Conservation (phyloP, 192 early-diverging fungal genomes). For the Umbelopsis sp. region DNA sequence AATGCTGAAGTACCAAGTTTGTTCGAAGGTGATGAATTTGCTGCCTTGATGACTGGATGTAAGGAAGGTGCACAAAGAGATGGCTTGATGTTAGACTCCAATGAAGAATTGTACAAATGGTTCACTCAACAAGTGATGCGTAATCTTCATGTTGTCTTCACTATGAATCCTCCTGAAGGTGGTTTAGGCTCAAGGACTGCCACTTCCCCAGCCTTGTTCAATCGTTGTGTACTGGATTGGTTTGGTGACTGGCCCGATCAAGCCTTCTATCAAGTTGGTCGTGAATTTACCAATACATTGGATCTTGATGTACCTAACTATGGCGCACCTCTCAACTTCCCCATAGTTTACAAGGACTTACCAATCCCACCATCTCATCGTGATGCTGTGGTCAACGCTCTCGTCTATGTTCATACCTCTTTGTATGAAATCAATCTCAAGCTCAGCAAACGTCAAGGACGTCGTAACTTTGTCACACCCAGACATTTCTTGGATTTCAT, state of each 20-base stretch:
- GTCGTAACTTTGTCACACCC: slow-evolving; percentile 90
- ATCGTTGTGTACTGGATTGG: slow-evolving; percentile 99
- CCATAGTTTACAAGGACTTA: slow-evolving; percentile 74
- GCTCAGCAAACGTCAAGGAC: slow-evolving; percentile 79
- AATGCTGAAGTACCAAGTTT: slow-evolving; percentile 99
- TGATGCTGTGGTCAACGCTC: slow-evolving; percentile 85
- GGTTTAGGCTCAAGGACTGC: slow-evolving; percentile 91
- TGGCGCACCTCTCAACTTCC: slow-evolving; percentile 70
- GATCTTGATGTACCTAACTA: slow-evolving; percentile 83
- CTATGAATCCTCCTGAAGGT: slow-evolving; percentile 98
- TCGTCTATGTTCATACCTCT: slow-evolving; percentile 92
- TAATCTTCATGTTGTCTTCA: slow-evolving; percentile 99
- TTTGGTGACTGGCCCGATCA: slow-evolving; percentile 99
- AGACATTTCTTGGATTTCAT: slow-evolving; percentile 99
- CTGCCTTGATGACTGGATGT: slow-evolving; percentile 91
- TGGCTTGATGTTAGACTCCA: slow-evolving; percentile 90
- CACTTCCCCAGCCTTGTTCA: slow-evolving; percentile 99
- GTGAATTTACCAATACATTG: slow-evolving; percentile 89
- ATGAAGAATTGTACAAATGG: slow-evolving; percentile 97
- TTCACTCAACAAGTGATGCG: slow-evolving; percentile 95
- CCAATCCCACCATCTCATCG: slow-evolving; percentile 74
- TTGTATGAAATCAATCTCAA: slow-evolving; percentile 84
- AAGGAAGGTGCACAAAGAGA: slow-evolving; percentile 94
- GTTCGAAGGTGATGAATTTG: slow-evolving; percentile 98
- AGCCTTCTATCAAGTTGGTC: slow-evolving; percentile 97